Percentiles rank a stretch among this genome's conserved stretches.
Conservation (phyloP, 192 early-diverging fungal genomes). For the Lobosporangium transversale region DNA sequence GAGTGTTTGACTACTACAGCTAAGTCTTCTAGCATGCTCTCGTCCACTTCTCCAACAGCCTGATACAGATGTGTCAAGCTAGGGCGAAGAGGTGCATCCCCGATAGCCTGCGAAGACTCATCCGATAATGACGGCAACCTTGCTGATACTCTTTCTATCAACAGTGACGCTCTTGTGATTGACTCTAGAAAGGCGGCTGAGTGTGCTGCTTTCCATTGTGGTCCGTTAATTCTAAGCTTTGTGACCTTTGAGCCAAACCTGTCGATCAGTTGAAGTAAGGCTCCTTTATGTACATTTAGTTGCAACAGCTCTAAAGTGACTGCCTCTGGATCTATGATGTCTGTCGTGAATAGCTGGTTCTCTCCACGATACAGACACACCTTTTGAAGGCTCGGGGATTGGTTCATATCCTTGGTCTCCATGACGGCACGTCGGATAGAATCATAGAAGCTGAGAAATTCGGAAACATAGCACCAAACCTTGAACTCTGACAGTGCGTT, state of each 20-base stretch:
- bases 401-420: neutral
- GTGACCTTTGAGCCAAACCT: neutral
- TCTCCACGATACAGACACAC: neutral
- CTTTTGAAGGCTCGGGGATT: neutral
- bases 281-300: neutral
- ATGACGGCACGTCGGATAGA: neutral
- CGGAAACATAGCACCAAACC: conserved; percentile 2
- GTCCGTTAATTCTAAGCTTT: neutral
- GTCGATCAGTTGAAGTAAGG: neutral
- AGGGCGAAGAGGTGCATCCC: neutral
- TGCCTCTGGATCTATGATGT: neutral
- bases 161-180: neutral
- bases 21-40: neutral
- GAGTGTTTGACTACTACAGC: neutral
- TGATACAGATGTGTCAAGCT: neutral
- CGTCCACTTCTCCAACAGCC: neutral
- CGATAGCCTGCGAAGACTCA: neutral
- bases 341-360: neutral
- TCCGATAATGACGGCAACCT: neutral
- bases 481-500: conserved; percentile 6
- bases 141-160: neutral
- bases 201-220: neutral
- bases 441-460: neutral
- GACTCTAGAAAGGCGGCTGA: neutral
- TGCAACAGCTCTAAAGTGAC: neutral